Conservation (phyloP, 768 basidiomycete species). For the Boletus subcaerulescens region DNA sequence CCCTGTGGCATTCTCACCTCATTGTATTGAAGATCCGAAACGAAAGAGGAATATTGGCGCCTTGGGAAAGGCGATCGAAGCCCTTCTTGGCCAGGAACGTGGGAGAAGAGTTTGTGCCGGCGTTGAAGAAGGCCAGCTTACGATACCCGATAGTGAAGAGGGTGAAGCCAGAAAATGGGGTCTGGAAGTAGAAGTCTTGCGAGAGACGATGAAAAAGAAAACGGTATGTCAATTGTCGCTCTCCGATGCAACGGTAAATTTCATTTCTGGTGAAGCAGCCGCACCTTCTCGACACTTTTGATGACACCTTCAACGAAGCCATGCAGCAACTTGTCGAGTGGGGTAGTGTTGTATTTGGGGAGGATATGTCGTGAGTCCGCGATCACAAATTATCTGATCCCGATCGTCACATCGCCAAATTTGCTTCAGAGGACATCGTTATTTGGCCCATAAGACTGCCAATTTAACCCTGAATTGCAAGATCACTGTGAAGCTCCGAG, state of each 20-base stretch:
- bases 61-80: constrained; percentile 71
- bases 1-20: constrained; percentile 72
- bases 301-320: constrained; percentile 76
- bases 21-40: constrained; percentile 74
- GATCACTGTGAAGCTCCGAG: constrained; percentile 61
- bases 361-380: constrained; percentile 58
- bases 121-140: constrained; percentile 30
- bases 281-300: constrained; percentile 54
- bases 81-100: constrained; percentile 57
- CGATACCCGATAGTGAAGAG: constrained; percentile 45
- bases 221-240: constrained; percentile 41
- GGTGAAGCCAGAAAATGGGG: constrained; percentile 81
- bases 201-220: constrained; percentile 55
- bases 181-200: constrained; percentile 54
- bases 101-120: constrained; percentile 65
- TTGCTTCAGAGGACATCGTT: constrained; percentile 59
- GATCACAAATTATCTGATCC: constrained; percentile 24
- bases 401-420: constrained; percentile 21
- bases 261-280: constrained; percentile 40
- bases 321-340: constrained; percentile 73
- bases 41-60: constrained; percentile 70
- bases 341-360: constrained; percentile 67
- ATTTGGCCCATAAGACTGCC: constrained; percentile 70
- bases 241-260: constrained; percentile 11
- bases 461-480: constrained; percentile 66